A percentile compares a stretch with the other conserved stretches of the same genome.
Conservation (phyloP, 345 rosid genomes). For the Eucalyptus rudis region DNA sequence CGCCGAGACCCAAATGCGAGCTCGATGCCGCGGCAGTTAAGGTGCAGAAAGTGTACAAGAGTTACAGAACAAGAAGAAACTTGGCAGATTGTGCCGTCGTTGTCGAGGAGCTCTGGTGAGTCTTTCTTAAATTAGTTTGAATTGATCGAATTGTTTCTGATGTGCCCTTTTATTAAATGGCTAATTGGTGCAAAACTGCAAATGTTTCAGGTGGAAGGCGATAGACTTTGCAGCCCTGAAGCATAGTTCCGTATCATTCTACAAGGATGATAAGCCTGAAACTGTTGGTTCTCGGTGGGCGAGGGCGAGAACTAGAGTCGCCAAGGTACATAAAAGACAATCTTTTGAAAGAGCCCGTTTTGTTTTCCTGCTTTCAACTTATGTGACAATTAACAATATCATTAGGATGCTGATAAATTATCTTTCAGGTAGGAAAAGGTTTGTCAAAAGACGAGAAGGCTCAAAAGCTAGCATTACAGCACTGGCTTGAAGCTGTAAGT, state of each 20-base stretch:
- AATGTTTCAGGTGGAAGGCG: conserved; percentile 77
- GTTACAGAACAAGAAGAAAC: conserved; percentile 79
- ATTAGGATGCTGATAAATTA: not conserved
- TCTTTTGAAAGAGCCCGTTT: too few relatives aligned
- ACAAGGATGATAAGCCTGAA: conserved; percentile 55
- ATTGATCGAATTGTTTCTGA: not conserved
- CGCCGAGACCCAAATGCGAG: conserved; percentile 65
- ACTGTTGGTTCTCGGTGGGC: conserved; percentile 82
- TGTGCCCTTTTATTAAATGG: not conserved
- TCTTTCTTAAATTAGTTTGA: not conserved
- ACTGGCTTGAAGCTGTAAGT: conserved; percentile 98
- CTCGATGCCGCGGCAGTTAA: conserved; percentile 82
- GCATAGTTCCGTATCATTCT: conserved; percentile 54
- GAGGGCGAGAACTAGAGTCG: conserved; percentile 88
- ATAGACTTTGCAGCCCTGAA: conserved; percentile 65
- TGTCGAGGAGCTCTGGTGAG: conserved; percentile 71
- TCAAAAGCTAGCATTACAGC: conserved; percentile 74
- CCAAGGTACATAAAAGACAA: conserved; percentile 33
- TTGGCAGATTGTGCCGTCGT: conserved; percentile 96
- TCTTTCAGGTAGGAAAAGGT: conserved; percentile 78
- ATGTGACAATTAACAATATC: not conserved
- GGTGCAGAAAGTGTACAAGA: conserved; percentile 82
- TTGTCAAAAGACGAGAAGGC: conserved; percentile 81
- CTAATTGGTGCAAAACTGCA: not conserved
- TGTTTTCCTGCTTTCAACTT: not conserved